These are phyloP conservation scores for Saprolegnia diclina DNA, from an alignment of 352 stramenopile genomes.

Conservation along the genomic window DNA sequence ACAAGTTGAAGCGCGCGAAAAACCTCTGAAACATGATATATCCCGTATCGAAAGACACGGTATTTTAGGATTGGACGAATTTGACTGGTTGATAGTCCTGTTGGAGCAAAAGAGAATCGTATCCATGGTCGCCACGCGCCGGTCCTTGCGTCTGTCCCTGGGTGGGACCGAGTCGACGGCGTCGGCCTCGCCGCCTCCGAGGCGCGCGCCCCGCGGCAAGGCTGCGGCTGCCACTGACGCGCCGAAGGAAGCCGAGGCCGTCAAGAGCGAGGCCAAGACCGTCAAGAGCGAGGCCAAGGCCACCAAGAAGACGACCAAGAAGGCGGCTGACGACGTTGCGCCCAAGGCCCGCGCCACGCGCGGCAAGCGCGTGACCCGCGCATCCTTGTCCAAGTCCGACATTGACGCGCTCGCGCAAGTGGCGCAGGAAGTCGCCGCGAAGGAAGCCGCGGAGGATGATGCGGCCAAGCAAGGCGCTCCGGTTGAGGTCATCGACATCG, in stretches of 20 bases:
- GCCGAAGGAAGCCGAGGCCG: neutral
- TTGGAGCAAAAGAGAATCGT: conserved; percentile 9
- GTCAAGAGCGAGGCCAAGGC: neutral
- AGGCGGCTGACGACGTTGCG: neutral
- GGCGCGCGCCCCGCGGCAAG: conserved; percentile 5
- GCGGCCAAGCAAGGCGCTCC: neutral
- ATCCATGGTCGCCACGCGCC: conserved; percentile 21
- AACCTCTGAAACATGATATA: no score
- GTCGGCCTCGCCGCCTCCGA: conserved; percentile 1
- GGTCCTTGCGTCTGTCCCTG: conserved; percentile 16
- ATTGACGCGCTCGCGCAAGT: neutral
- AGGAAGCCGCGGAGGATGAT: neutral
- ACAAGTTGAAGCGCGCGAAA: neutral
- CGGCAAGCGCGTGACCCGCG: neutral
- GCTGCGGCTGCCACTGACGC: neutral
- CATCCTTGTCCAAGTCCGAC: neutral
- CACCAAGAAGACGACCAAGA: neutral
- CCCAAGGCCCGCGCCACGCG: neutral
- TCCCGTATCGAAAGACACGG: neutral
- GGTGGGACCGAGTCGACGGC: conserved; percentile 1
- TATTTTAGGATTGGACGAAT: neutral
- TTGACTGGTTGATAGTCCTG: neutral
- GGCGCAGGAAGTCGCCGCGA: conserved; percentile 1
- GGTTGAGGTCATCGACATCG: neutral
- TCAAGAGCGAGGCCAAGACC: neutral